Evolutionary conservation across 352 stramenopile species (phyloP).

Genomic region (Globisporangium yorkense): DNA sequence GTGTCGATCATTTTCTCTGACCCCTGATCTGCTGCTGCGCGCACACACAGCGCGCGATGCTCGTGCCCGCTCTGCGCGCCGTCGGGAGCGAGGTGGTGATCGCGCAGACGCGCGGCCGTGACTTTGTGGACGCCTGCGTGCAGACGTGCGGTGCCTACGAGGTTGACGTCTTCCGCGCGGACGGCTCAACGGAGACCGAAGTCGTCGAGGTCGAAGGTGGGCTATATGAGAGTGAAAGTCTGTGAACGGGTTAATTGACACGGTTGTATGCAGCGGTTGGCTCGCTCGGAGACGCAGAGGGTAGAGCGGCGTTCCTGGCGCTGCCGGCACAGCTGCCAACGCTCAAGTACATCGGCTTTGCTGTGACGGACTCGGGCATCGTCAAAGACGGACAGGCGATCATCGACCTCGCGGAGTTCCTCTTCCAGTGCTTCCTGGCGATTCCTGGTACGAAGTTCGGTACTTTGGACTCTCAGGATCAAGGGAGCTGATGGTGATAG

Average conservation of each 20-base stretch:
- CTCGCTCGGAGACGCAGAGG: slow-evolving; percentile 18
- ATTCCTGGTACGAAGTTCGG: slow-evolving; percentile 20
- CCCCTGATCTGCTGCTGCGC: too few species aligned
- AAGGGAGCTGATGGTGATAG: too few species aligned
- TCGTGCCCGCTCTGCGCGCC: slow-evolving; percentile 23
- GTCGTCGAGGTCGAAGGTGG: slow-evolving; percentile 8
- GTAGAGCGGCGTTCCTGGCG: slow-evolving; percentile 20
- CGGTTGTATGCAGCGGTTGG: slow-evolving; percentile 13
- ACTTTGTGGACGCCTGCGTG: slow-evolving; percentile 23
- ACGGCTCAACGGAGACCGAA: slow-evolving; percentile 19
- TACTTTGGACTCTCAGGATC: background rate
- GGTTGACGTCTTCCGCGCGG: slow-evolving; percentile 24
- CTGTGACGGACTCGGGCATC: slow-evolving; percentile 39
- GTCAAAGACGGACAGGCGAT: slow-evolving; percentile 22
- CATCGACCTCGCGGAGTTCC: slow-evolving; percentile 45
- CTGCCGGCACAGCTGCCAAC: slow-evolving; percentile 20
- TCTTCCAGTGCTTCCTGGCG: slow-evolving; percentile 29
- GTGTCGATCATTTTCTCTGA: too few species aligned
- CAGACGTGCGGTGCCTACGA: slow-evolving; percentile 19
- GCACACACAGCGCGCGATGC: slow-evolving; percentile 20
- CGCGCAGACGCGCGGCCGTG: slow-evolving; percentile 24
- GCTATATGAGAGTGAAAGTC: background rate
- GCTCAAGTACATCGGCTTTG: slow-evolving; percentile 34
- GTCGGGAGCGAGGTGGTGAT: slow-evolving; percentile 23
- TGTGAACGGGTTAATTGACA: background rate